These are phyloP conservation scores for Pyrenochaeta sp. DNA, from an alignment of 2,329 filamentous ascomycete species.

Conservation along the genomic window DNA sequence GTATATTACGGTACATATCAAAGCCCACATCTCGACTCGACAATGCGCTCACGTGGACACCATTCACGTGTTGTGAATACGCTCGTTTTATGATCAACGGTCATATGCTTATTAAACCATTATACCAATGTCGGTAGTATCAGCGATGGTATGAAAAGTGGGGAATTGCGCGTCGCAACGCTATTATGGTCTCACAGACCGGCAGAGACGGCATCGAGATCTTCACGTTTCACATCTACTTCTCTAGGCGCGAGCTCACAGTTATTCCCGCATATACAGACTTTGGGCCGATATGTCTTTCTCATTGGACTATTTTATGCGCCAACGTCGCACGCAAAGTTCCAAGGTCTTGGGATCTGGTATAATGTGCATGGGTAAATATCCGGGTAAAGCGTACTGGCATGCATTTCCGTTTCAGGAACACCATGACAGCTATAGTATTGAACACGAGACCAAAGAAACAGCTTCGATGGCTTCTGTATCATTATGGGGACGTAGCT, in stretches of 20 bases:
- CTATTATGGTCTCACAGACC: conserved; percentile 2
- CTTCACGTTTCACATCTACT: conserved; percentile 9
- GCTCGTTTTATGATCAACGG: neutral
- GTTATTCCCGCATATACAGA: neutral
- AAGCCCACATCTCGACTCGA: no score
- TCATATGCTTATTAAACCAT: neutral
- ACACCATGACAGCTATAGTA: neutral
- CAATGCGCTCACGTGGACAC: no score
- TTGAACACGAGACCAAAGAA: neutral
- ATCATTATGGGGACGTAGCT: neutral
- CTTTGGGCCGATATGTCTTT: neutral
- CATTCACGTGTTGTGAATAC: no score
- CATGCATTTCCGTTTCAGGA: conserved; percentile 8
- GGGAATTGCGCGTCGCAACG: neutral
- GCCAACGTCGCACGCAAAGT: conserved; percentile 12
- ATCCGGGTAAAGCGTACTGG: conserved; percentile 12
- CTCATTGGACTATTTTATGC: neutral
- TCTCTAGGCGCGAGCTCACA: conserved; percentile 9
- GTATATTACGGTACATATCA: no score
- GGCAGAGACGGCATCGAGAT: conserved; percentile 1
- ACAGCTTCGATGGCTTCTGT: neutral
- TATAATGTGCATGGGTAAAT: conserved; percentile 8
- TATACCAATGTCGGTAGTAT: neutral
- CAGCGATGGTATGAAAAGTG: neutral
- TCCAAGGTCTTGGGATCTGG: conserved; percentile 13